Conservation (phyloP, 805 yeast genomes). For the Debaryomyces tyrocola region DNA sequence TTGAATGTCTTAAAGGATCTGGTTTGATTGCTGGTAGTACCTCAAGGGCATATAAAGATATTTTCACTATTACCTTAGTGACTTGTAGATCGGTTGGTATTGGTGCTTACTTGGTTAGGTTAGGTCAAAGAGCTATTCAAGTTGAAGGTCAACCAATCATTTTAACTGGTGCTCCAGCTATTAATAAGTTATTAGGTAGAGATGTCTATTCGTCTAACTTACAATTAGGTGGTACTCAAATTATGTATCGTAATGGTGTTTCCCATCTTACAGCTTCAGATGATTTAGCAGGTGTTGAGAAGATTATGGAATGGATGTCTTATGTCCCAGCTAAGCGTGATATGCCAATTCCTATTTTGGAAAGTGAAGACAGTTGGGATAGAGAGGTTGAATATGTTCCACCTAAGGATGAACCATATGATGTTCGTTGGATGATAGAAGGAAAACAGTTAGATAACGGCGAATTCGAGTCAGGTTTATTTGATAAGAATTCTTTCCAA, state of each 20-base stretch:
- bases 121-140: slow-evolving; percentile 98
- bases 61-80: slow-evolving; percentile 95
- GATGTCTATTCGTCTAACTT: slow-evolving; percentile 96
- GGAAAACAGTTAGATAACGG: slow-evolving; percentile 75
- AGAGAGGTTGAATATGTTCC: slow-evolving; percentile 87
- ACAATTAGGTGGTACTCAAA: slow-evolving; percentile 98
- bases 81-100: slow-evolving; percentile 99
- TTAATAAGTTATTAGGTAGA: slow-evolving; percentile 93
- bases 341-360: slow-evolving; percentile 86
- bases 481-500: slow-evolving; percentile 90
- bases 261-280: slow-evolving; percentile 96
- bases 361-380: slow-evolving; percentile 86
- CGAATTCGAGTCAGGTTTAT: slow-evolving; percentile 80
- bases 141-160: slow-evolving; percentile 98
- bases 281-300: slow-evolving; percentile 93
- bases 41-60: slow-evolving; percentile 94
- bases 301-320: slow-evolving; percentile 93
- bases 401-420: slow-evolving; percentile 68
- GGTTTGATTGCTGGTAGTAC: slow-evolving; percentile 99
- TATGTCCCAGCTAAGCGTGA: slow-evolving; percentile 90
- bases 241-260: slow-evolving; percentile 98
- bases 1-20: slow-evolving; percentile 96
- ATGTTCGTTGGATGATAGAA: slow-evolving; percentile 91
- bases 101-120: slow-evolving; percentile 97
- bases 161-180: slow-evolving; percentile 98